Percentiles rank a stretch among this genome's conserved stretches.
Conservation (phyloP, 176 grass and related monocot species). For the Zoysia pacifica region DNA sequence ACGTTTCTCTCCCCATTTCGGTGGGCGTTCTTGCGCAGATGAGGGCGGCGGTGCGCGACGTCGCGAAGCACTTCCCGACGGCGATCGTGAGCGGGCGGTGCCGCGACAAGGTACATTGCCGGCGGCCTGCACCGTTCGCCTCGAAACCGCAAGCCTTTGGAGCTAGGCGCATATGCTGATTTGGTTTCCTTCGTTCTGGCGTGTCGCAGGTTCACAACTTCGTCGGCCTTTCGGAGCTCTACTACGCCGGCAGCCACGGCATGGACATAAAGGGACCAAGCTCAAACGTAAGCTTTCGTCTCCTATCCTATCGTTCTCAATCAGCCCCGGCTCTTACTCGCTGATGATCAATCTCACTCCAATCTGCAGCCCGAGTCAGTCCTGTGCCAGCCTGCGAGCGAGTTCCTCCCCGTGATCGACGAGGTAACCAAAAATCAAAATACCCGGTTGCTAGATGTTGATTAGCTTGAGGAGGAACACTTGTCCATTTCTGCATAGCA, state of each 20-base stretch:
- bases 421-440: constrained; percentile 44
- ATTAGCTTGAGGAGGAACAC: constrained; percentile 14
- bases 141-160: not conserved
- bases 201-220: constrained; percentile 66
- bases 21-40: constrained; percentile 46
- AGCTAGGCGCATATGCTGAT: constrained; percentile 6
- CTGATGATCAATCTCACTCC: constrained; percentile 1
- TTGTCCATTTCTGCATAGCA: not conserved
- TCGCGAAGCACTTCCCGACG: constrained; percentile 78
- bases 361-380: constrained; percentile 55
- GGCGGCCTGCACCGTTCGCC: not conserved
- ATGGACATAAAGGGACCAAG: constrained; percentile 93
- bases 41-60: constrained; percentile 83
- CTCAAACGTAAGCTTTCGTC: constrained; percentile 45
- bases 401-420: constrained; percentile 95
- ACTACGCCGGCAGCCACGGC: constrained; percentile 98
- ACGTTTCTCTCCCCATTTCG: not conserved
- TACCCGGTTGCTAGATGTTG: not conserved
- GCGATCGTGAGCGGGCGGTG: constrained; percentile 93
- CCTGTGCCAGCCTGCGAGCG: constrained; percentile 79
- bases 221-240: constrained; percentile 80
- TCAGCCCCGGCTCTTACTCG: too few relatives aligned
- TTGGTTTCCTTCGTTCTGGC: not conserved
- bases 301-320: not conserved
- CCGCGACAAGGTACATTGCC: constrained; percentile 96